These are phyloP conservation scores for Biscogniauxia marginata DNA, from an alignment of 2,329 filamentous ascomycete species.

Conservation along the genomic window DNA sequence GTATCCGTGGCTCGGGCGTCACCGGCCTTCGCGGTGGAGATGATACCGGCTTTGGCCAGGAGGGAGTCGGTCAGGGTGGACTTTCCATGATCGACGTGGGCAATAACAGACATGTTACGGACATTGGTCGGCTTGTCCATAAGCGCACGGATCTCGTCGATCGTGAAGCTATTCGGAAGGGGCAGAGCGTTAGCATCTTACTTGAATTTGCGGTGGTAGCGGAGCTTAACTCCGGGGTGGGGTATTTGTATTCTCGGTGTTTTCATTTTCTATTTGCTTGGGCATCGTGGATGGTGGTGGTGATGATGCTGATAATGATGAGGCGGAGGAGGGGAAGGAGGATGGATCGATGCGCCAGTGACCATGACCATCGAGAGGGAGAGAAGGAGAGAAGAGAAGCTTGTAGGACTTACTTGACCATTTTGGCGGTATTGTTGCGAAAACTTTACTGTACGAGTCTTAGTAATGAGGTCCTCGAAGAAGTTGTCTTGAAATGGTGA, in stretches of 20 bases:
- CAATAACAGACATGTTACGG: conserved; percentile 99
- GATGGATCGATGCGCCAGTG: neutral
- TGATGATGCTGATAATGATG: neutral
- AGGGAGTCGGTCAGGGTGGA: conserved; percentile 99
- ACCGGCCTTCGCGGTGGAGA: conserved; percentile 96
- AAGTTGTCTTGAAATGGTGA: neutral
- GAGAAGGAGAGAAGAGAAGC: neutral
- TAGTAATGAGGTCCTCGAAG: conserved; percentile 4
- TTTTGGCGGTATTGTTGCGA: conserved; percentile 78
- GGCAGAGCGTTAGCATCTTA: conserved; percentile 46
- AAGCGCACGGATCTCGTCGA: conserved; percentile 82
- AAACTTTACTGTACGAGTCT: conserved; percentile 37
- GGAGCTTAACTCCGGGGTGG: conserved; percentile 43
- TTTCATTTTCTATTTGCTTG: conserved; percentile 7
- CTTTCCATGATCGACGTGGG: conserved; percentile 99
- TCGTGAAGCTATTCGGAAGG: conserved; percentile 78
- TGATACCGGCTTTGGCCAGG: conserved; percentile 98
- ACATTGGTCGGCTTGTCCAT: conserved; percentile 74
- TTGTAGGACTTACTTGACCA: conserved; percentile 90
- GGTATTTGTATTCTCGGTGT: conserved; percentile 13
- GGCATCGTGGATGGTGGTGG: conserved; percentile 14
- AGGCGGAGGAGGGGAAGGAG: neutral
- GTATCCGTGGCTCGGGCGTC: conserved; percentile 96
- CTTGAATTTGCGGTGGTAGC: conserved; percentile 18
- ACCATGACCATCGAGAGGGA: neutral